Base-by-base conservation (phyloP, 2,329 filamentous ascomycete genomes). In the Venturia asperata region DNA sequence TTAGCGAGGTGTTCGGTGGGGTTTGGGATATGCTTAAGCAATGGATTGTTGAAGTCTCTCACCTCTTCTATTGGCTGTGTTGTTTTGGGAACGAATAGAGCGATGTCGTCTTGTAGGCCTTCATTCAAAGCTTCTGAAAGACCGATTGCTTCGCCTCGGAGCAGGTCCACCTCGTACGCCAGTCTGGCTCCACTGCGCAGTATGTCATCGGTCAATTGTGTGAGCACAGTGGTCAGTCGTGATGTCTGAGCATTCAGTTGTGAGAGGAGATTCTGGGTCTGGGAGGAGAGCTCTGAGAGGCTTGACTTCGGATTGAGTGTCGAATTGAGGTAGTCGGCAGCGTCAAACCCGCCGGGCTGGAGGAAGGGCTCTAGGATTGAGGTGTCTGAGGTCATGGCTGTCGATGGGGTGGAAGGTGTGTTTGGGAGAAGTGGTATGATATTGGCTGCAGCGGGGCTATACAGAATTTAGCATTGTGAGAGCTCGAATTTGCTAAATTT, bases 141-240 rank as follows among this genome's bases (percentile, higher is more conserved):
- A n/a, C 89, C 83, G 60, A 92, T 78, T 2, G 91, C 89, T 76
- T 97, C 92, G 68, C 92, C 92, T n/a, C 92, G 85, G 61, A 97
- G 77, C 21, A 97, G 84, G 76, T 97, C 93, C 24, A 97, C 93
- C 76, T 97, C 91, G 73, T 99, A 99, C 24, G 92, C 91, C 66
- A 99, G 79, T 4, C 93, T 84, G 68, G 90, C 91, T 34, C 92
- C 91, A 71, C 91, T 92, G 66, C 94, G 85, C 67, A 99, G 77
- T 68, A 99, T 97, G 70, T 97, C 94, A 75, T 99, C 93, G 13
- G 94, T 97, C 67, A 97, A 81, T 72, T 93, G 88, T 41, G 92
- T 96, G 66, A 99, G 82, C 58, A 87, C 90, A 64, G 83, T 86
- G 17, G 92, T 91, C 9, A 97, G 80, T 58, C 92, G 85, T 21